Conservation (phyloP, 305 asterid species). For the Lippia alba region DNA sequence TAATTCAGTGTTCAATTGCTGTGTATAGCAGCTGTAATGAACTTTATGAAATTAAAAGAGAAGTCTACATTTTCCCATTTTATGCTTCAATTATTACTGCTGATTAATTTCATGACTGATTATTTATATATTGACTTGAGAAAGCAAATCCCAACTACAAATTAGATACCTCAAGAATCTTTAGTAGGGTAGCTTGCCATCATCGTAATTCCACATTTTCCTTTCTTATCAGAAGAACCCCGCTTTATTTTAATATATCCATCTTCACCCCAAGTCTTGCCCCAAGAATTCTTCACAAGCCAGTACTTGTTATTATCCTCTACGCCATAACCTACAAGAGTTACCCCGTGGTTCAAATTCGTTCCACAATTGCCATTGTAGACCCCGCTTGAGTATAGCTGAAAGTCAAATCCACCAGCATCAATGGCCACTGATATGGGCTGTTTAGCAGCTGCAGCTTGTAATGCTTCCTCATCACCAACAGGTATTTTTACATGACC, state of each 20-base stretch:
- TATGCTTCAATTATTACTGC: conserved; percentile 17
- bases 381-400: conserved; percentile 60
- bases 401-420: conserved; percentile 53
- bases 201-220: conserved; percentile 64
- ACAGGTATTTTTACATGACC: conserved; percentile 51
- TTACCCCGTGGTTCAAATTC: conserved; percentile 56
- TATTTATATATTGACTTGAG: conserved; percentile 15
- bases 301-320: conserved; percentile 53
- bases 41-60: neutral
- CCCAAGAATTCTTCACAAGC: conserved; percentile 83
- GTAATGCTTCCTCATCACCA: conserved; percentile 46
- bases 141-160: conserved; percentile 5
- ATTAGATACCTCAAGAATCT: conserved; percentile 27
- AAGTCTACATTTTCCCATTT: neutral
- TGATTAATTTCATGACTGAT: conserved; percentile 19
- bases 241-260: conserved; percentile 64
- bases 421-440: conserved; percentile 77
- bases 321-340: conserved; percentile 60
- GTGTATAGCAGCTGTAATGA: neutral
- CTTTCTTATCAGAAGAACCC: conserved; percentile 36
- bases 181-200: conserved; percentile 66
- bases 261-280: conserved; percentile 62
- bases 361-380: conserved; percentile 55
- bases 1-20: neutral
- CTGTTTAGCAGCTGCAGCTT: conserved; percentile 59